A percentile compares a stretch with the other conserved stretches of the same genome.
Conservation (phyloP, 805 yeast genomes). For the Pichia nanzhaoensis region DNA sequence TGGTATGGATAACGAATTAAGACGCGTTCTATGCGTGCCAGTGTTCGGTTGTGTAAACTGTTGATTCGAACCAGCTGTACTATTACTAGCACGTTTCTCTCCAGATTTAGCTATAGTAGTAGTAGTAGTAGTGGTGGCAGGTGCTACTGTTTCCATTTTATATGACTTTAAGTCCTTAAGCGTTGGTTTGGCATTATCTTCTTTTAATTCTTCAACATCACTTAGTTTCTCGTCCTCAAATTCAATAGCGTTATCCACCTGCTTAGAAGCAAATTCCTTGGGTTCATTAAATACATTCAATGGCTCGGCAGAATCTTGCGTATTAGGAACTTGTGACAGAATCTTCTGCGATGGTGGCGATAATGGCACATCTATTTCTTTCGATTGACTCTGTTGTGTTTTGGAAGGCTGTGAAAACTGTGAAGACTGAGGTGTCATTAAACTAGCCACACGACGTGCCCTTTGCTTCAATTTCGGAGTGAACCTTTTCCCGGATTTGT, state of each 20-base stretch:
- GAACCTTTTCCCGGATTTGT: slow-evolving; percentile 56
- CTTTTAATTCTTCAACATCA: slow-evolving; percentile 9
- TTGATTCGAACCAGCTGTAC: not conserved
- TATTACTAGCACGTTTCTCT: not conserved
- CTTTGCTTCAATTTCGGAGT: slow-evolving; percentile 47
- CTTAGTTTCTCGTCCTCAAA: slow-evolving; percentile 3
- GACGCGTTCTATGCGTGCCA: slow-evolving; percentile 1
- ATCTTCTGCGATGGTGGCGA: slow-evolving; percentile 3
- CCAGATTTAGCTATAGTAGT: not conserved
- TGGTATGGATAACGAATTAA: slow-evolving; percentile 14
- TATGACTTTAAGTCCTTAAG: too few relatives aligned
- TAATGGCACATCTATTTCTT: not conserved
- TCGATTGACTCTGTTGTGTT: not conserved
- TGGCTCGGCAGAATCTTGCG: not conserved
- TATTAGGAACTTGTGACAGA: not conserved
- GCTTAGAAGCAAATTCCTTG: too few relatives aligned
- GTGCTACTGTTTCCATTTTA: too few relatives aligned
- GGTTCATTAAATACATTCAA: not conserved
- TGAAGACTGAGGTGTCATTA: slow-evolving; percentile 7
- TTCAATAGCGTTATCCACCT: not conserved
- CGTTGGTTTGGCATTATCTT: not conserved
- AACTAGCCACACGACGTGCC: slow-evolving; percentile 10
- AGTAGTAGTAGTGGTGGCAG: too few relatives aligned
- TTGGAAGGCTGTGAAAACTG: not conserved
- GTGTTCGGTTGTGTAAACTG: slow-evolving; percentile 1